Percentiles rank a stretch among this genome's conserved stretches.
Conservation (phyloP, 805 yeast species). For the Barnettozyma siamensis region DNA sequence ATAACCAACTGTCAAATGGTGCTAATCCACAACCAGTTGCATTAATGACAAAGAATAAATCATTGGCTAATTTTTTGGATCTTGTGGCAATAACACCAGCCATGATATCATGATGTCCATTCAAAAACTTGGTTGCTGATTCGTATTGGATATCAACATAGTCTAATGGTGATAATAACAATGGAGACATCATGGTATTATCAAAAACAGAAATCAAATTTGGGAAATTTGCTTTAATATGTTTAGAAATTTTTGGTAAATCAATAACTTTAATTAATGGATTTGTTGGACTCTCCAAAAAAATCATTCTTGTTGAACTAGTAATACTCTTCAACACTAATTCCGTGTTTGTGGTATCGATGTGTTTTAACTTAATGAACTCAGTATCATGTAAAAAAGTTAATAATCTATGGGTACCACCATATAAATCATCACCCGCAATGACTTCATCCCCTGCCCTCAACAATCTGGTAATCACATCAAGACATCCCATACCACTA, state of each 20-base stretch:
- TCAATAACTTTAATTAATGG: conserved; percentile 88
- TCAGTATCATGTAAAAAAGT: conserved; percentile 62
- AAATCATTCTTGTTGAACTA: conserved; percentile 62
- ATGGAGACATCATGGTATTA: conserved; percentile 96
- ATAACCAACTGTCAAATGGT: conserved; percentile 90
- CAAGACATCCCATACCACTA: conserved; percentile 91
- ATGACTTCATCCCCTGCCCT: conserved; percentile 83
- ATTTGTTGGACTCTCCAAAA: conserved; percentile 89
- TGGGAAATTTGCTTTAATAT: conserved; percentile 65
- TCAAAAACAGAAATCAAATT: conserved; percentile 76
- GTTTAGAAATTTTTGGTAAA: conserved; percentile 56
- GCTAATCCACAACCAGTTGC: conserved; percentile 88
- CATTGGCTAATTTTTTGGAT: conserved; percentile 56
- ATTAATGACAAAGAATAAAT: conserved; percentile 71
- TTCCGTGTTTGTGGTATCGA: conserved; percentile 73
- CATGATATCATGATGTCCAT: conserved; percentile 96
- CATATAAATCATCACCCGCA: conserved; percentile 93
- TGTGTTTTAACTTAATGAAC: conserved; percentile 62
- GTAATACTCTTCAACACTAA: conserved; percentile 52
- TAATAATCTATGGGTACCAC: conserved; percentile 86
- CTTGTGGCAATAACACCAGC: conserved; percentile 85
- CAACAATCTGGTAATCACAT: conserved; percentile 71
- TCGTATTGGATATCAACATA: conserved; percentile 89
- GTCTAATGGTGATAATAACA: conserved; percentile 77
- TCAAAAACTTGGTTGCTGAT: conserved; percentile 86